Percentiles rank a stretch among this genome's conserved stretches.
Conservation (phyloP, 768 basidiomycete genomes). For the Xerocomellus chrysenteron region DNA sequence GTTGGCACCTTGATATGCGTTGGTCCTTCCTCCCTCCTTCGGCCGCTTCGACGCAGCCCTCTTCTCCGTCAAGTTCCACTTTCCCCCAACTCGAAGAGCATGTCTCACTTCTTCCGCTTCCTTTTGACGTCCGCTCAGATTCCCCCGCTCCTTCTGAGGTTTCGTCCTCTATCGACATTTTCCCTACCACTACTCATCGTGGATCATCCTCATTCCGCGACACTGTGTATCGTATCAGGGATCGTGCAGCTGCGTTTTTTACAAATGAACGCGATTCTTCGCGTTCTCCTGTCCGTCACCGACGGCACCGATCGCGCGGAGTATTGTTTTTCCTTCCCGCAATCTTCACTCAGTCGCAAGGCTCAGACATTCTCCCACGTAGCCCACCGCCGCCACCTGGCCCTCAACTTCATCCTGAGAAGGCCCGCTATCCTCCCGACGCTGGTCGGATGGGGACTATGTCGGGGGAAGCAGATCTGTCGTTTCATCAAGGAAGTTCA, state of each 20-base stretch:
- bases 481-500: slow-evolving; percentile 30
- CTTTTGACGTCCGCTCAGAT: slow-evolving; percentile 55
- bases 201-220: slow-evolving; percentile 45
- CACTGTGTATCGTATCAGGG: slow-evolving; percentile 55
- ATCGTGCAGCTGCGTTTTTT: slow-evolving; percentile 49
- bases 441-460: slow-evolving; percentile 32
- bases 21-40: slow-evolving; percentile 51
- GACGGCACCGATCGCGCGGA: slow-evolving; percentile 53
- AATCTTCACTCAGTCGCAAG: slow-evolving; percentile 56
- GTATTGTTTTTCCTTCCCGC: slow-evolving; percentile 83
- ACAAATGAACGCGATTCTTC: slow-evolving; percentile 40
- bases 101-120: slow-evolving; percentile 59
- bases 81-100: slow-evolving; percentile 50
- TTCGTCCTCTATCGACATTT: slow-evolving; percentile 43
- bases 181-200: slow-evolving; percentile 40
- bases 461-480: slow-evolving; percentile 20
- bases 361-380: slow-evolving; percentile 29
- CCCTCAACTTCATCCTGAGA: slow-evolving; percentile 42
- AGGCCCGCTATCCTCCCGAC: slow-evolving; percentile 39
- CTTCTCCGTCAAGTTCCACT: slow-evolving; percentile 47
- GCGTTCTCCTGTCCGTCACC: slow-evolving; percentile 48
- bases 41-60: slow-evolving; percentile 38
- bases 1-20: slow-evolving; percentile 70
- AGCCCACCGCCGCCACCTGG: slow-evolving; percentile 32
- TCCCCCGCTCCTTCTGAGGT: slow-evolving; percentile 57